These are phyloP conservation scores for Bothriochloa decipiens DNA, from an alignment of 176 grass and related monocot species.

Conservation along the genomic window DNA sequence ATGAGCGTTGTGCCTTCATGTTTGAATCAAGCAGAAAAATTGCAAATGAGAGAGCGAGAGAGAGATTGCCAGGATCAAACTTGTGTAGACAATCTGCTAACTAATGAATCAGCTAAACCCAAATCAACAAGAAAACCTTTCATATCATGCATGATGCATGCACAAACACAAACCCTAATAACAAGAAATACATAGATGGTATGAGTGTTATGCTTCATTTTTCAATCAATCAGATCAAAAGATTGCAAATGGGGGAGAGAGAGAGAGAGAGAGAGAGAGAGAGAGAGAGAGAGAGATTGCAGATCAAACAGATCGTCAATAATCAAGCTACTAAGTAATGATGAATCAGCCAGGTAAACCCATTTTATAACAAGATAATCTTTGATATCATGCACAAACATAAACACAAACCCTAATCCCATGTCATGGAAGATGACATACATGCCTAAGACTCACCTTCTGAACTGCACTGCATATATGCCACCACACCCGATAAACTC, in stretches of 20 bases:
- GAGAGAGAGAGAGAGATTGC: background rate
- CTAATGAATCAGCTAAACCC: constrained; percentile 17
- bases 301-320: background rate
- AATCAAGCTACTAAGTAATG: background rate
- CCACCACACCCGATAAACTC: constrained; percentile 10
- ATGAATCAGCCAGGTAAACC: constrained; percentile 16
- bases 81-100: background rate
- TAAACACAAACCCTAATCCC: constrained; percentile 54
- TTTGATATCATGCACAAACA: constrained; percentile 56
- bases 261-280: background rate
- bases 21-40: background rate
- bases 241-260: background rate
- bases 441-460: constrained; percentile 43
- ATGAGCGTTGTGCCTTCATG: background rate
- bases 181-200: background rate
- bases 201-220: background rate
- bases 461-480: constrained; percentile 11
- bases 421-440: constrained; percentile 24
- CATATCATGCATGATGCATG: constrained; percentile 42
- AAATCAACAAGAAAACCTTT: constrained; percentile 37
- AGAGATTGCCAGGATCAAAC: background rate
- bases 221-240: background rate
- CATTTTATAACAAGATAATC: constrained; percentile 39
- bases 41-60: background rate
- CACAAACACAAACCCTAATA: constrained; percentile 16